These are phyloP conservation scores for Ambrosiella cleistominuta DNA, from an alignment of 2,329 filamentous ascomycete species.

Conservation along the genomic window DNA sequence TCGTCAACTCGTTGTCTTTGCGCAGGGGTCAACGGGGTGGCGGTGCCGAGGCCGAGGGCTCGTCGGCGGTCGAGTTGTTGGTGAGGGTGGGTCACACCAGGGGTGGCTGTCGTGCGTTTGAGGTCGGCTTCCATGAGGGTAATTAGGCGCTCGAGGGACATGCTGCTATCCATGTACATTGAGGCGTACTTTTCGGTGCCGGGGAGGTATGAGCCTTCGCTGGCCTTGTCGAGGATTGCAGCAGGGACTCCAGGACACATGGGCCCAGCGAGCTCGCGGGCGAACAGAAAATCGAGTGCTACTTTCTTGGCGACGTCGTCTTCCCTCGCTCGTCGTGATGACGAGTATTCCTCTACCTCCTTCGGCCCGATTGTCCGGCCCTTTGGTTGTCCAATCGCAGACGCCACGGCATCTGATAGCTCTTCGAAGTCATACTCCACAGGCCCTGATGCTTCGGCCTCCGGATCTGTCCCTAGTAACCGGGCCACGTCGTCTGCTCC, in stretches of 20 bases:
- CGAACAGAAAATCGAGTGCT: constrained; percentile 12
- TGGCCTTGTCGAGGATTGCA: background rate
- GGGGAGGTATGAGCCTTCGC: background rate
- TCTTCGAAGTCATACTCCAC: constrained; percentile 12
- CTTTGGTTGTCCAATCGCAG: constrained; percentile 19
- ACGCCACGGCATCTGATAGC: constrained; percentile 10
- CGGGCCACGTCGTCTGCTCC: constrained; percentile 22
- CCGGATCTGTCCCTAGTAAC: constrained; percentile 5
- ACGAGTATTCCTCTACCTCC: constrained; percentile 6
- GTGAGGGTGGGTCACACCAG: constrained; percentile 9
- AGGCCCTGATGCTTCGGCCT: background rate
- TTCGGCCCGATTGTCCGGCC: constrained; percentile 12
- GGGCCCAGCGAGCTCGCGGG: background rate
- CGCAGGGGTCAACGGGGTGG: constrained; percentile 5
- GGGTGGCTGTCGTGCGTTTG: constrained; percentile 16
- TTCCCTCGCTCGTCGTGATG: constrained; percentile 6
- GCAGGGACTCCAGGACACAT: background rate
- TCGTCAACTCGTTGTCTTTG: constrained; percentile 11
- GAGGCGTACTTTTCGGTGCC: constrained; percentile 13
- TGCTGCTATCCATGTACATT: constrained; percentile 8
- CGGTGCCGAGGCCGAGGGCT: constrained; percentile 9
- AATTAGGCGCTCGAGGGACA: constrained; percentile 18
- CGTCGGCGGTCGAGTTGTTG: constrained; percentile 3
- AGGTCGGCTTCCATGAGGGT: constrained; percentile 20
- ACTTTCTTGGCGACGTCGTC: constrained; percentile 9